Conservation (phyloP, 164 flowering plant genomes). For the Platanus orientalis region DNA sequence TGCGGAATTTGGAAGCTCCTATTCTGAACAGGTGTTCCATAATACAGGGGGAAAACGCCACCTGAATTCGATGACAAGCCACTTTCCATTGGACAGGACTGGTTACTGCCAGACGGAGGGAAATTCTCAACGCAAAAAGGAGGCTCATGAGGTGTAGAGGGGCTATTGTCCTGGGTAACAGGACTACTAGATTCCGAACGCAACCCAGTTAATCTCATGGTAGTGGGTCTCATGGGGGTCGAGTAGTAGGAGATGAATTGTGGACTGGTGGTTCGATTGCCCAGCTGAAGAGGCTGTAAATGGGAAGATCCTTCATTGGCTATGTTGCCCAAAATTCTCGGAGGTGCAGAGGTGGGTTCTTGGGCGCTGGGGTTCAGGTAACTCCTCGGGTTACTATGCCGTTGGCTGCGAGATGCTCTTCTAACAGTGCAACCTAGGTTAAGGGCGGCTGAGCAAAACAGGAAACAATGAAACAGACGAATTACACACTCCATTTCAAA, state of each 20-base stretch:
- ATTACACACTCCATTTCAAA: constrained; percentile 6
- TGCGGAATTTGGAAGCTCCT: constrained; percentile 20
- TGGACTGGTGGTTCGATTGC: constrained; percentile 10
- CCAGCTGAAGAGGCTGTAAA: constrained; percentile 15
- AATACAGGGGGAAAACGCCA: constrained; percentile 63
- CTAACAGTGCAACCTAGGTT: constrained; percentile 77
- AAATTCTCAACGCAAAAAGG: constrained; percentile 27
- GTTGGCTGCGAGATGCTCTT: constrained; percentile 87
- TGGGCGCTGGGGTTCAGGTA: constrained; percentile 53
- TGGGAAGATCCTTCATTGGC: constrained; percentile 18
- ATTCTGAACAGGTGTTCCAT: constrained; percentile 31
- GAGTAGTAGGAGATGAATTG: constrained; percentile 8
- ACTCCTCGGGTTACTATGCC: constrained; percentile 61
- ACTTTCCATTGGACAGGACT: constrained; percentile 10
- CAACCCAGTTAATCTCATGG: constrained; percentile 12
- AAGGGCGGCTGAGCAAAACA: constrained; percentile 66
- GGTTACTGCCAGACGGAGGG: constrained; percentile 16
- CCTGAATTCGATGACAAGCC: constrained; percentile 26
- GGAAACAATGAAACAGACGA: constrained; percentile 5
- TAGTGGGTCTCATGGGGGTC: constrained; percentile 13
- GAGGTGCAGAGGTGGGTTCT: constrained; percentile 32
- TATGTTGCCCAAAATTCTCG: constrained; percentile 20
- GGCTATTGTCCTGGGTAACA: constrained; percentile 19
- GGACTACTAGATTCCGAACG: constrained; percentile 23
- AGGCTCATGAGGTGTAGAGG: constrained; percentile 13